Evolutionary conservation across 805 yeast genomes (phyloP).

Genomic region (Myxozyma melibiosi): DNA sequence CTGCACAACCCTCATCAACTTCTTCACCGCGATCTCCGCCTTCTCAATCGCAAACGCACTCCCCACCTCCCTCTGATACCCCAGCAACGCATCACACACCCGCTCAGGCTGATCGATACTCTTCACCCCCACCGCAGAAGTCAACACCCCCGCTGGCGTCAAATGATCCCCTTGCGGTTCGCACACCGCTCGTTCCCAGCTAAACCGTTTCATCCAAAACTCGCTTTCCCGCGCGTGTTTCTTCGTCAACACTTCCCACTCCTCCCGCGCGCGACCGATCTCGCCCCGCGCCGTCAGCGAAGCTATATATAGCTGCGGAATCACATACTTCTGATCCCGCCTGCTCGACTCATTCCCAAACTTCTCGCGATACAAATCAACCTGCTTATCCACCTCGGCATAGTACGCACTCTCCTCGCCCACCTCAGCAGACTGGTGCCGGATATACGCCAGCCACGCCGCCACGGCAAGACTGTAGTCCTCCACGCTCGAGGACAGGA

Average conservation of each 20-base stretch:
- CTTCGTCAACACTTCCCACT: conserved; percentile 38
- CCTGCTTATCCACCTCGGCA: neutral
- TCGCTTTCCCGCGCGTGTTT: conserved; percentile 46
- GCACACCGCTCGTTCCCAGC: conserved; percentile 43
- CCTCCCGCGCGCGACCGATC: conserved; percentile 9
- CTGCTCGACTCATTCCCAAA: neutral
- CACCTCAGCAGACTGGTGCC: conserved; percentile 6
- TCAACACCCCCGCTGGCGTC: conserved; percentile 40
- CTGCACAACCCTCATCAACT: conserved; percentile 32
- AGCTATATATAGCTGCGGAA: conserved; percentile 18
- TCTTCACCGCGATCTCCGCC: conserved; percentile 40
- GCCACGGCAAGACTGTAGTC: conserved; percentile 18
- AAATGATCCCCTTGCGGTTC: conserved; percentile 38
- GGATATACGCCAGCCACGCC: conserved; percentile 23
- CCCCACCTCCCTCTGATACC: conserved; percentile 46
- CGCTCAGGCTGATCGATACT: conserved; percentile 56
- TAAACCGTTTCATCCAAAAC: conserved; percentile 51
- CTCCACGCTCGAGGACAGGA: conserved; percentile 8
- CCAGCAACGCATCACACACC: conserved; percentile 49
- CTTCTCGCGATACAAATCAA: neutral
- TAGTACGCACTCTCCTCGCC: neutral
- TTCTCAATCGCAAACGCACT: conserved; percentile 34
- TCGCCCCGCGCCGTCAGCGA: conserved; percentile 10
- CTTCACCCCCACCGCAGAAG: conserved; percentile 40
- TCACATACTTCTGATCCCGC: conserved; percentile 10